phyloP scores from a whole-genome alignment of 73 alveolate species.

The Paramecium octaurelia region DNA sequence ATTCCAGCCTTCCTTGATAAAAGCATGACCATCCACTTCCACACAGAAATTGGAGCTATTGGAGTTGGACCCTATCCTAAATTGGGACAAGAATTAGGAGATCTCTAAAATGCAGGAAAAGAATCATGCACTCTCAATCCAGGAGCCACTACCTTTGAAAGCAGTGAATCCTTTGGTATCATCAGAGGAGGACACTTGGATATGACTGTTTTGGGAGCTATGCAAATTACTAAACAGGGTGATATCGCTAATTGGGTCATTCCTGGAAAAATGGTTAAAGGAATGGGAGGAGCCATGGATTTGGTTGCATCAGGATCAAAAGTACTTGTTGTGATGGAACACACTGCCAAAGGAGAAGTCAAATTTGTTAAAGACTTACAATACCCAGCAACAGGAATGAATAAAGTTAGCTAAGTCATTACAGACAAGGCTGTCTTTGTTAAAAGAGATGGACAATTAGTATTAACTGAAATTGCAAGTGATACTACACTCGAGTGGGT shows the following conservation, averaged over 20 bases:
- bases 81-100: conserved; percentile 82
- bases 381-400: conserved; percentile 80
- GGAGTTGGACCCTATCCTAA: conserved; percentile 87
- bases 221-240: conserved; percentile 83
- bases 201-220: conserved; percentile 84
- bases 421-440: conserved; percentile 81
- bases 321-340: conserved; percentile 83
- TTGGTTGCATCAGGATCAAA: conserved; percentile 75
- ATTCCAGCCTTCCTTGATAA: conserved; percentile 65
- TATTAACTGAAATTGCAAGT: conserved; percentile 69
- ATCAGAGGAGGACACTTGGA: conserved; percentile 91
- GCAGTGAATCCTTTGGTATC: conserved; percentile 90
- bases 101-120: conserved; percentile 92
- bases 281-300: conserved; percentile 95
- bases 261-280: conserved; percentile 94
- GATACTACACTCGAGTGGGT: conserved; percentile 74
- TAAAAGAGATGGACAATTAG: conserved; percentile 65
- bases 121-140: conserved; percentile 81
- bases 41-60: conserved; percentile 82
- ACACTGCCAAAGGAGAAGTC: conserved; percentile 71
- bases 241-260: conserved; percentile 97
- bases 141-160: conserved; percentile 83
- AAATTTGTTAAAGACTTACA: conserved; percentile 73
- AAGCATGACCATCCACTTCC: conserved; percentile 63
- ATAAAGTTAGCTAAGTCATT: conserved; percentile 71